phyloP scores from a whole-genome alignment of 1,284 basidiomycete genomes.

The Ceratorhiza oryzae-sativae region DNA sequence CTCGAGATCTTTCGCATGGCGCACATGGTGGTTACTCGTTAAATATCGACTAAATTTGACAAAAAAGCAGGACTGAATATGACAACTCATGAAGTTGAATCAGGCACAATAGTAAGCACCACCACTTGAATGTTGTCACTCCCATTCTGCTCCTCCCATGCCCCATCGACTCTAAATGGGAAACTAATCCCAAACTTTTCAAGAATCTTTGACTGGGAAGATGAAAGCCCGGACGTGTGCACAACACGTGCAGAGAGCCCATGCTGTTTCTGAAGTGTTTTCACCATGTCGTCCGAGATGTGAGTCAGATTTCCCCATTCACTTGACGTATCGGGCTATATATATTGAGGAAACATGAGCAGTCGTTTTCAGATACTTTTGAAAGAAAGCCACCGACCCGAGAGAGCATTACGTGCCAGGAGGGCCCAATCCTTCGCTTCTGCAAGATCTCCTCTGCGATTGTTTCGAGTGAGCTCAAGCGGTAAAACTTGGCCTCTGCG shows the following conservation, averaged over 20 bases:
- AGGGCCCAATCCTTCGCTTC: neutral
- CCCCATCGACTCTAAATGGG: neutral
- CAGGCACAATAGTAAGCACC: neutral
- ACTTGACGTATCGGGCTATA: neutral
- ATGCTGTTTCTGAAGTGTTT: neutral
- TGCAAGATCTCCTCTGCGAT: neutral
- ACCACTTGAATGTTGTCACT: neutral
- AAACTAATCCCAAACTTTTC: slow-evolving; percentile 3
- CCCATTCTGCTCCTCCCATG: slow-evolving; percentile 6
- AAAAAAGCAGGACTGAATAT: no score
- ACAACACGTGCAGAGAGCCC: neutral
- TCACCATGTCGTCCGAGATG: neutral
- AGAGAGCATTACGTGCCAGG: slow-evolving; percentile 1
- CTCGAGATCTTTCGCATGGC: no score
- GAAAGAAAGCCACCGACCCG: neutral
- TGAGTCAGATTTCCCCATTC: neutral
- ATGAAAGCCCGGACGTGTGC: neutral
- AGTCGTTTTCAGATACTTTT: neutral
- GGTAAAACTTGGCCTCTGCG: neutral
- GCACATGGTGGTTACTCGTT: no score
- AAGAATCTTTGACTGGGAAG: neutral
- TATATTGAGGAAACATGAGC: neutral
- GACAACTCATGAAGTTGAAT: neutral
- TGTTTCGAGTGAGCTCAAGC: neutral
- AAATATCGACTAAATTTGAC: no score